Percentiles rank a stretch among this genome's conserved stretches.
Evolutionary conservation across 2,329 filamentous ascomycete species (phyloP).

Genomic region (Sclerotinia spermophila): DNA sequence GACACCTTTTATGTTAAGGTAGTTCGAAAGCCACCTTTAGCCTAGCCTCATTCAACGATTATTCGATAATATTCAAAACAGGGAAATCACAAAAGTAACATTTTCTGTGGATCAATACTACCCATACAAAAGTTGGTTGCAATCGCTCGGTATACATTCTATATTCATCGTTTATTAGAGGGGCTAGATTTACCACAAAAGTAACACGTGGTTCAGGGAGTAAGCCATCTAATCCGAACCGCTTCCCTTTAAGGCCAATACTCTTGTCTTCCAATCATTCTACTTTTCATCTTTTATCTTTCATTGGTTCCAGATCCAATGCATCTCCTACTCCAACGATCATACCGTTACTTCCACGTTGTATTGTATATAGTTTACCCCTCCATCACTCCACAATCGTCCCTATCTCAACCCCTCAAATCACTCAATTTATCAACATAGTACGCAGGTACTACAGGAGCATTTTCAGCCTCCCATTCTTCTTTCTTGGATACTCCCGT

Average conservation of each 20-base stretch:
- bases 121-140: neutral
- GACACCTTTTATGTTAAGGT: no score
- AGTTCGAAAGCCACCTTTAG: neutral
- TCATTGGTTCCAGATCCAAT: neutral
- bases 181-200: neutral
- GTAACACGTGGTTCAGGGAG: neutral
- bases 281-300: neutral
- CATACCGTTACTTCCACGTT: neutral
- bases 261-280: neutral
- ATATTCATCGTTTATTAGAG: neutral
- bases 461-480: slow-evolving; percentile 70
- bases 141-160: neutral
- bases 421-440: slow-evolving; percentile 86
- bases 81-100: neutral
- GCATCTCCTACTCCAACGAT: neutral
- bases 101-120: neutral
- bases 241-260: neutral
- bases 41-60: neutral
- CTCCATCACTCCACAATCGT: neutral
- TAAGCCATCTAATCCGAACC: neutral
- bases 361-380: neutral
- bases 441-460: slow-evolving; percentile 68
- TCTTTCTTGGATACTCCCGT: slow-evolving; percentile 86
- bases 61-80: neutral
- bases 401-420: slow-evolving; percentile 46